Evolutionary conservation across 257 asterid species (phyloP), one percentile per base, ranked within the genome.

Genomic region (Cynanchum wilfordii): DNA sequence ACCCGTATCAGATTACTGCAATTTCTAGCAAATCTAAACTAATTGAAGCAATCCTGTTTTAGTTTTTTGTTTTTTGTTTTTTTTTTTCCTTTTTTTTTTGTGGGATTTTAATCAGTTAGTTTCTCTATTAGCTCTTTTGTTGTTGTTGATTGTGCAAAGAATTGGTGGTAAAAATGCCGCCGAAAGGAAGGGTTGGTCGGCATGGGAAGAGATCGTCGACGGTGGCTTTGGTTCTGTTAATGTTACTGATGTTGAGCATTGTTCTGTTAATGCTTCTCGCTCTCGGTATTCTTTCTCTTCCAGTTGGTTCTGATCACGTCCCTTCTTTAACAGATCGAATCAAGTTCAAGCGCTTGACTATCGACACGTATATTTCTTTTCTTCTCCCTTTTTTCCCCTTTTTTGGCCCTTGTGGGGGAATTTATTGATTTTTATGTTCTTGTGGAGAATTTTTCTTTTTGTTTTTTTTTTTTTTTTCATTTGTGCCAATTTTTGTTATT

Each of bases 241-340:
- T 90, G 90, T 85, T 93, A 12, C 81, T 93, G 19, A 89, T 89
- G 95, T 82, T 93, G 27, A 72, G 97, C 24, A 79, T 93, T 27
- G 95, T 93, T 71, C 87, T 90, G 42, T 62, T 93, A 57, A 81
- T 90, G 89, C 93, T 93, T 72, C 84, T 90, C 44, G 96, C 97
- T 66, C 88, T 90, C 13, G 98, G 98, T 67, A 90, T 88, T 73
- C 80, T 90, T n/a, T 86, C 92, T 73, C 88, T 90, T 20, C 98
- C 98, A 59, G 68, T 90, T 67, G 88, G 82, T 65, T 81, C 85
- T 73, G 90, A 84, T 22, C 85, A 80, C 3, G 86, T 82, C 0
- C 47, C 87, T 1, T 69, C 83, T 64, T 30, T 51, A 75, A 82
- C 81, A 9, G 86, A 84, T 78, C 88, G 75, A 3, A 77, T 89